Percentiles rank a stretch among this genome's conserved stretches.
Conservation (phyloP, 305 asterid species). For the Stenogyne calaminthoides region DNA sequence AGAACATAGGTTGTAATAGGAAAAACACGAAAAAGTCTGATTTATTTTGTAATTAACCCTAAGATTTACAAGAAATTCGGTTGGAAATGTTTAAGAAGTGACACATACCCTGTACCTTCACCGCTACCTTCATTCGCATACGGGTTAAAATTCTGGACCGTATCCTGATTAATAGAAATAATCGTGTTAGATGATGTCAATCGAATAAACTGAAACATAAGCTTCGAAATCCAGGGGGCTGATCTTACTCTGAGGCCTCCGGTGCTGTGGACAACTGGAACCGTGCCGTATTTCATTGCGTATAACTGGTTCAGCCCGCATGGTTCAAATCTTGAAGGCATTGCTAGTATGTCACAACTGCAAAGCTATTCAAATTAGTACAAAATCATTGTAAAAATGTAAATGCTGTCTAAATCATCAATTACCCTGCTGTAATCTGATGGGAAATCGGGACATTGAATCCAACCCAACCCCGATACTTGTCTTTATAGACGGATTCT, state of each 20-base stretch:
- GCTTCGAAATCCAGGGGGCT: conserved; percentile 3
- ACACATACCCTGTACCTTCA: conserved; percentile 92
- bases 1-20: not conserved
- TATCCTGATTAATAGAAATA: conserved; percentile 62
- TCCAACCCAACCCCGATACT: conserved; percentile 96
- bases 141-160: conserved; percentile 77
- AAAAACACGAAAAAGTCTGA: not conserved
- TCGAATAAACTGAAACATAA: not conserved
- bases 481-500: conserved; percentile 61
- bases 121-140: conserved; percentile 66
- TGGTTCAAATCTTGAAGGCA: conserved; percentile 99
- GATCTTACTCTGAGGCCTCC: conserved; percentile 91
- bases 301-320: conserved; percentile 94
- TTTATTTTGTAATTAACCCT: not conserved
- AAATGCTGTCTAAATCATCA: not conserved
- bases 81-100: conserved; percentile 14
- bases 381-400: not conserved
- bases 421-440: conserved; percentile 84
- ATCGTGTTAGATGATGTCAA: not conserved
- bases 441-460: conserved; percentile 93
- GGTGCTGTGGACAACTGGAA: conserved; percentile 90
- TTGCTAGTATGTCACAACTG: conserved; percentile 89
- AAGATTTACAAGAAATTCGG: not conserved
- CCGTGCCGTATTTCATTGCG: conserved; percentile 91
- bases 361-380: conserved; percentile 30